A percentile compares a stretch with the other conserved stretches of the same genome.
phyloP scores from a whole-genome alignment of 306 rosid species.

The Lathyrus oleraceus region DNA sequence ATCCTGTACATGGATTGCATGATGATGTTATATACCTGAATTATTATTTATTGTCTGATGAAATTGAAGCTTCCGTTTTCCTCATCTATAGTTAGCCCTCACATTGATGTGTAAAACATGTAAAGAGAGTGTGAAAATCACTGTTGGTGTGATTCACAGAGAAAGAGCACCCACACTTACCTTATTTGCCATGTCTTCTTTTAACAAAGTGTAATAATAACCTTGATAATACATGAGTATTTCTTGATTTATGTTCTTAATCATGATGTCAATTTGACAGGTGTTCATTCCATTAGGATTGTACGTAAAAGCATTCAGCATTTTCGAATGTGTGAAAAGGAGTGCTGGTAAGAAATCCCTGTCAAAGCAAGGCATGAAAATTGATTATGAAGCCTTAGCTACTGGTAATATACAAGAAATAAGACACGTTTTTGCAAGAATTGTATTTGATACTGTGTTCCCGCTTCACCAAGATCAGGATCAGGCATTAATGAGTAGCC shows the following conservation, averaged over 20 bases:
- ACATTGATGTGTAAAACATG: background rate
- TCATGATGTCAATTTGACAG: slow-evolving; percentile 44
- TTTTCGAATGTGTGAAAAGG: slow-evolving; percentile 49
- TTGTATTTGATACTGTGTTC: slow-evolving; percentile 76
- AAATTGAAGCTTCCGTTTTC: background rate
- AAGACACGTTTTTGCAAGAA: slow-evolving; percentile 74
- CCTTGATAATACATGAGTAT: background rate
- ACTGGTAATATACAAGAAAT: slow-evolving; percentile 52
- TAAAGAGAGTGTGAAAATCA: background rate
- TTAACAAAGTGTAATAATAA: background rate
- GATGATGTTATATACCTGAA: slow-evolving; percentile 1
- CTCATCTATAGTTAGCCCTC: background rate
- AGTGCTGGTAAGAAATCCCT: slow-evolving; percentile 35
- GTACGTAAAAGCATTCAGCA: slow-evolving; percentile 46
- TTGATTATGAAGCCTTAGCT: slow-evolving; percentile 54
- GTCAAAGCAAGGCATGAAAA: slow-evolving; percentile 61
- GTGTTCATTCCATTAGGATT: slow-evolving; percentile 61
- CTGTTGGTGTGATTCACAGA: background rate
- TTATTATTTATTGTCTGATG: background rate
- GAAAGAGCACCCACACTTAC: background rate
- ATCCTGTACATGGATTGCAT: background rate
- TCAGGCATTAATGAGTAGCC: slow-evolving; percentile 20
- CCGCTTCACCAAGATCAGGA: slow-evolving; percentile 43
- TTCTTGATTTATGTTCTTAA: background rate
- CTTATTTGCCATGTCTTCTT: background rate